These are phyloP conservation scores for Rauvolfia tetraphylla DNA, from an alignment of 257 asterid species.

Conservation along the genomic window DNA sequence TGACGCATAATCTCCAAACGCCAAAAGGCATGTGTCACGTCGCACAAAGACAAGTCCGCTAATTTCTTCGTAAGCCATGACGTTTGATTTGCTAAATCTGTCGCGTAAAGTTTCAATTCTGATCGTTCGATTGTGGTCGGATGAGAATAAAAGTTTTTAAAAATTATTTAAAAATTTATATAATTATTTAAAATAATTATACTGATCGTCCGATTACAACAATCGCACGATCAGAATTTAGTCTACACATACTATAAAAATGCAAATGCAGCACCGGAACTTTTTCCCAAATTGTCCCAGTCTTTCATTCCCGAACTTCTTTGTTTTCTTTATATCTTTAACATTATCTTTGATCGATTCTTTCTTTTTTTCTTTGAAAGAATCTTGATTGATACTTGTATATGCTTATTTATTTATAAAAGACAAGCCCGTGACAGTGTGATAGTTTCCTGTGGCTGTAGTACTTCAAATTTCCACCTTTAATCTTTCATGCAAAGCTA, in stretches of 20 bases:
- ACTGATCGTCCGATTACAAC: no score
- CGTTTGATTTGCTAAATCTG: background rate
- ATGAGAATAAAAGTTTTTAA: no score
- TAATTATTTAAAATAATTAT: no score
- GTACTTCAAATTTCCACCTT: background rate
- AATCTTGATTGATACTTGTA: background rate
- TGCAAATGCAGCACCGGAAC: no score
- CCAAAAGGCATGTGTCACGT: no score
- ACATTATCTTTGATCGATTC: background rate
- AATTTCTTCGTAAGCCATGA: slow-evolving; percentile 10
- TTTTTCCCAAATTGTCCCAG: no score
- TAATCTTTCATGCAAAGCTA: slow-evolving; percentile 8
- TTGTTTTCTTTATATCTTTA: background rate
- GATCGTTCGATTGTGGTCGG: no score
- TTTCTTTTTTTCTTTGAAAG: background rate
- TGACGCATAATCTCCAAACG: no score
- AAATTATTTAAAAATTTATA: no score
- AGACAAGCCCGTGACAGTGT: background rate
- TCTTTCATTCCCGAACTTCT: background rate
- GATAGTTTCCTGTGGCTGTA: background rate
- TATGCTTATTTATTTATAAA: background rate
- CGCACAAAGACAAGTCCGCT: background rate
- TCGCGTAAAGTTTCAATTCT: no score
- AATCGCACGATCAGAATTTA: no score
- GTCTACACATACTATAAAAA: no score